phyloP scores from a whole-genome alignment of 129 eudicot genomes.

The Flaveria sonorensis region DNA sequence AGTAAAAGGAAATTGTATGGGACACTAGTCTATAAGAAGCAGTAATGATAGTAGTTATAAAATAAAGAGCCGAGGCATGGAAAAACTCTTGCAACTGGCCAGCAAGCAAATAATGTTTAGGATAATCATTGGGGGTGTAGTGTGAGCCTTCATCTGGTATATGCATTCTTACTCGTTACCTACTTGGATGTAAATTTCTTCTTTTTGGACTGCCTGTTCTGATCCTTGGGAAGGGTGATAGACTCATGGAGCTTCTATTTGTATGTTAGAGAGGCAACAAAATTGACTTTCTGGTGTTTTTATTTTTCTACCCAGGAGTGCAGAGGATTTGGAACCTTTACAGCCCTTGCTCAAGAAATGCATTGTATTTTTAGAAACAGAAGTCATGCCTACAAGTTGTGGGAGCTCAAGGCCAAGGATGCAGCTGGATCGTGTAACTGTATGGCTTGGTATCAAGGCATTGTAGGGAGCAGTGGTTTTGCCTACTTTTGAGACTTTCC shows the following conservation, averaged over 20 bases:
- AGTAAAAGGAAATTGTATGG: slow-evolving; percentile 10
- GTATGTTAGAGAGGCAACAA: background rate
- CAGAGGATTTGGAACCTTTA: slow-evolving; percentile 75
- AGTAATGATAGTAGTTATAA: slow-evolving; percentile 9
- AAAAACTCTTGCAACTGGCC: background rate
- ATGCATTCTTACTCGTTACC: background rate
- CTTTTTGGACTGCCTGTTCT: background rate
- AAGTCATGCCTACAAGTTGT: slow-evolving; percentile 42
- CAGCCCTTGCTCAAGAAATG: slow-evolving; percentile 86
- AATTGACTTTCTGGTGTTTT: too few relatives aligned
- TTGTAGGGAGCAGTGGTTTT: slow-evolving; percentile 68
- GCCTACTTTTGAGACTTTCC: slow-evolving; percentile 24
- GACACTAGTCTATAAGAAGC: slow-evolving; percentile 1
- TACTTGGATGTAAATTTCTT: background rate
- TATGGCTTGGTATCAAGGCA: slow-evolving; percentile 98
- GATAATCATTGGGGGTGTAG: background rate
- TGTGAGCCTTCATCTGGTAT: background rate
- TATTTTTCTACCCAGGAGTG: slow-evolving; percentile 49
- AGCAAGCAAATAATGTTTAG: background rate
- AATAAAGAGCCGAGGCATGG: background rate
- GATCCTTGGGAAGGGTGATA: background rate
- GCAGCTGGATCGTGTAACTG: slow-evolving; percentile 74
- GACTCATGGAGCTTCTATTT: background rate
- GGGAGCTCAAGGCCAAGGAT: slow-evolving; percentile 79
- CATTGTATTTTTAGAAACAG: slow-evolving; percentile 69